A percentile compares a stretch with the other conserved stretches of the same genome.
phyloP scores from a whole-genome alignment of 116 monocot species.

The Iris pallida region DNA sequence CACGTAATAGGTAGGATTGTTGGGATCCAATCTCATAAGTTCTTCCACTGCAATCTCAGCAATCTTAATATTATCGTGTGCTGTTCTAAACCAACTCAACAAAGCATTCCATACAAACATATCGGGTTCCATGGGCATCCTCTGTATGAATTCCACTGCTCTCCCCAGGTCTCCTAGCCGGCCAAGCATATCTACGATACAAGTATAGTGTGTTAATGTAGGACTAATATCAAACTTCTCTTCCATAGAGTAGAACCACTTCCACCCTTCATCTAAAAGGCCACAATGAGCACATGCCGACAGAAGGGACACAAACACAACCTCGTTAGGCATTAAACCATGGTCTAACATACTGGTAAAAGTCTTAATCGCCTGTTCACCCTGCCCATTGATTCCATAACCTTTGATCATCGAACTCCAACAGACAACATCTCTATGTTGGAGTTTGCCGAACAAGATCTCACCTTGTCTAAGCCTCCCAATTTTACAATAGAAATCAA shows the following conservation, averaged over 20 bases:
- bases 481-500: conserved; percentile 54
- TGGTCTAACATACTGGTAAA: conserved; percentile 33
- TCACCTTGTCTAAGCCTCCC: conserved; percentile 35
- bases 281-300: conserved; percentile 54
- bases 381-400: conserved; percentile 50
- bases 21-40: conserved; percentile 13
- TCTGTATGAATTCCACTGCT: conserved; percentile 35
- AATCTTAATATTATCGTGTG: conserved; percentile 19
- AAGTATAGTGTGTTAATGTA: conserved; percentile 41
- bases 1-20: conserved; percentile 16
- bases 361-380: conserved; percentile 31
- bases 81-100: conserved; percentile 31
- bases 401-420: conserved; percentile 73
- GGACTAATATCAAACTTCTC: conserved; percentile 32
- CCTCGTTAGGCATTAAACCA: conserved; percentile 43
- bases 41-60: conserved; percentile 28
- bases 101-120: conserved; percentile 35
- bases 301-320: conserved; percentile 42
- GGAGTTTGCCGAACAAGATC: conserved; percentile 24
- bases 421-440: conserved; percentile 39
- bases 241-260: conserved; percentile 49
- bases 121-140: conserved; percentile 48
- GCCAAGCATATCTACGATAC: conserved; percentile 53
- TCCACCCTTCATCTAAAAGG: conserved; percentile 44
- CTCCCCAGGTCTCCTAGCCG: conserved; percentile 30